phyloP scores from a whole-genome alignment of 2,329 filamentous ascomycete genomes.

The Phaeosphaeriaceae sp. region DNA sequence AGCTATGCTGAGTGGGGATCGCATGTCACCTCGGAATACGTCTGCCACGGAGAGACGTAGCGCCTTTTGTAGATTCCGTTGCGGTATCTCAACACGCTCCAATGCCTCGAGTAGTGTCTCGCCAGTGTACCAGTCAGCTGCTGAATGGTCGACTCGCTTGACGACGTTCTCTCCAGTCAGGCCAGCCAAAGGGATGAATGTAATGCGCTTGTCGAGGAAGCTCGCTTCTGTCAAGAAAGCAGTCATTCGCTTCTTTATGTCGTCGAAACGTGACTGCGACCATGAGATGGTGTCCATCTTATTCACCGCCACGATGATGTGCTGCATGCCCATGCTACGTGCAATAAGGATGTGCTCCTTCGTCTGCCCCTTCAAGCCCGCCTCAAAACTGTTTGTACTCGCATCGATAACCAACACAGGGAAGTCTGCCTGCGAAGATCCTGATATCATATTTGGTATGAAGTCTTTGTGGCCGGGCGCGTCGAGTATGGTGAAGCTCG shows the following conservation, averaged over 20 bases:
- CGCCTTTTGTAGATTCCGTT: constrained; percentile 76
- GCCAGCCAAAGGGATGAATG: constrained; percentile 89
- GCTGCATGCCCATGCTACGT: constrained; percentile 87
- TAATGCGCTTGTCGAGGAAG: constrained; percentile 81
- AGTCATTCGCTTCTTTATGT: constrained; percentile 82
- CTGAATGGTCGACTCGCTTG: constrained; percentile 59
- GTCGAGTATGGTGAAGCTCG: constrained; percentile 91
- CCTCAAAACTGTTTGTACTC: constrained; percentile 88
- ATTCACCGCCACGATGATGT: constrained; percentile 89
- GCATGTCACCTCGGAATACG: constrained; percentile 79
- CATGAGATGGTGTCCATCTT: constrained; percentile 90
- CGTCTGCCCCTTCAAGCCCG: constrained; percentile 90
- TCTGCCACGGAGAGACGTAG: constrained; percentile 88
- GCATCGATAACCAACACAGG: constrained; percentile 94
- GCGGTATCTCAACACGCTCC: constrained; percentile 78
- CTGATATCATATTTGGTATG: constrained; percentile 98
- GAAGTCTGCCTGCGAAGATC: constrained; percentile 94
- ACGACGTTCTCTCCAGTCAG: constrained; percentile 88
- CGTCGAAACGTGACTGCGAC: constrained; percentile 81
- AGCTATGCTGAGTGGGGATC: constrained; percentile 82
- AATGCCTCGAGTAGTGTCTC: constrained; percentile 82
- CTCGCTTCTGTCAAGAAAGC: constrained; percentile 83
- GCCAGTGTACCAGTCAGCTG: constrained; percentile 78
- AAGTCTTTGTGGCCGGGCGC: constrained; percentile 95
- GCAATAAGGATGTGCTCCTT: constrained; percentile 90